These are phyloP conservation scores for Dysphania ambrosioides DNA, from an alignment of 148 eudicot genomes.

Conservation along the genomic window DNA sequence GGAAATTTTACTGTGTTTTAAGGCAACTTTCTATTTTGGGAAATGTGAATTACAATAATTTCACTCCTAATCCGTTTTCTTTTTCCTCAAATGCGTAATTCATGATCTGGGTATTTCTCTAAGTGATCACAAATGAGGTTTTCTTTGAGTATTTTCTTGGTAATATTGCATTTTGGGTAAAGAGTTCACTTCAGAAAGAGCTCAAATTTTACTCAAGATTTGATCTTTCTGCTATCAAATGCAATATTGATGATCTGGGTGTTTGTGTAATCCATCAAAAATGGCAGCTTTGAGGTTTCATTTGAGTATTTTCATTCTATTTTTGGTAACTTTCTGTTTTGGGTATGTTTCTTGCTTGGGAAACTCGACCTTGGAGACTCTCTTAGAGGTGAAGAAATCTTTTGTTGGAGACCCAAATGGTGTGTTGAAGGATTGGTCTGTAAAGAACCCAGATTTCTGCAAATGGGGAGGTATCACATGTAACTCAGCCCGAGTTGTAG, in stretches of 20 bases:
- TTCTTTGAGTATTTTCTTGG: not conserved
- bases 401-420: conserved; percentile 59
- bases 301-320: conserved; percentile 23
- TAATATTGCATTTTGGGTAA: not conserved
- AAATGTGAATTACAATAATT: no score
- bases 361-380: conserved; percentile 27
- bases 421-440: conserved; percentile 53
- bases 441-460: conserved; percentile 50
- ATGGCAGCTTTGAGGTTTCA: conserved; percentile 19
- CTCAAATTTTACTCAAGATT: not conserved
- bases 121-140: not conserved
- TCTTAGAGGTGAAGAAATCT: conserved; percentile 57
- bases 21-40: no score
- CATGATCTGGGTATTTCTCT: not conserved
- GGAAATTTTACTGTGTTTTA: no score
- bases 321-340: conserved; percentile 6
- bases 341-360: not conserved
- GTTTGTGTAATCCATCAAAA: not conserved
- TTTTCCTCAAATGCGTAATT: not conserved
- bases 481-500: conserved; percentile 36
- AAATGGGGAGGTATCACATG: conserved; percentile 72
- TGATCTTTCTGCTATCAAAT: not conserved
- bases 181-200: not conserved
- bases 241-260: not conserved
- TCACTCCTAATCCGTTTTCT: not conserved